Evolutionary conservation across 148 eudicot species (phyloP).

Genomic region (Rhododendron vialii): DNA sequence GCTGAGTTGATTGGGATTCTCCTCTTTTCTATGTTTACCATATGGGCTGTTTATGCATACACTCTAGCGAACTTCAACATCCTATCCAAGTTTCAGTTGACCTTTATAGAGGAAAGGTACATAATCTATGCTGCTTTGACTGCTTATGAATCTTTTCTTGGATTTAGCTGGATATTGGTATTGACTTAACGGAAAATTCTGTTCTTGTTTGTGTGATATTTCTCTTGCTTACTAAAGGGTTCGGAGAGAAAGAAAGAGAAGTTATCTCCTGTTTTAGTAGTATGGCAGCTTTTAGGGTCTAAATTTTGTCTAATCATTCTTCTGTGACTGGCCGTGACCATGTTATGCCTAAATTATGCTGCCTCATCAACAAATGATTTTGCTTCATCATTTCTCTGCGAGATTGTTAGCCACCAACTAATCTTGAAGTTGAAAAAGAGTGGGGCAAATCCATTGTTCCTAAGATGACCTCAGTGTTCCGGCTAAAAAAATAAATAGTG

Average conservation of each 20-base stretch:
- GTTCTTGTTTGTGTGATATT: background rate
- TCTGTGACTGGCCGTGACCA: background rate
- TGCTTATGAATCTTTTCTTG: background rate
- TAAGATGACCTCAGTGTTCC: background rate
- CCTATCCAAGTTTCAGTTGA: slow-evolving; percentile 24
- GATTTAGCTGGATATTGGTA: background rate
- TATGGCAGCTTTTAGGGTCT: background rate
- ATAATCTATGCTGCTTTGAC: background rate
- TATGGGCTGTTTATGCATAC: slow-evolving; percentile 53
- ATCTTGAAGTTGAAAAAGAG: background rate
- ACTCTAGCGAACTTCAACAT: slow-evolving; percentile 22
- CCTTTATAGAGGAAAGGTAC: slow-evolving; percentile 37
- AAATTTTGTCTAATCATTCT: background rate
- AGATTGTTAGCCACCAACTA: background rate
- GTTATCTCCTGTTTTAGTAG: background rate
- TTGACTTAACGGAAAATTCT: background rate
- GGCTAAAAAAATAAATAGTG: background rate
- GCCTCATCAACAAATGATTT: background rate
- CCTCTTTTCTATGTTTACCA: slow-evolving; percentile 35
- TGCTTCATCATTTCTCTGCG: background rate
- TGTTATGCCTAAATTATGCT: background rate
- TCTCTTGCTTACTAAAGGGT: background rate
- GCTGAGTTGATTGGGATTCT: slow-evolving; percentile 74
- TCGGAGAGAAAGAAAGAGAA: background rate
- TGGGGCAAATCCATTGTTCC: background rate